Evolutionary conservation across 345 rosid species (phyloP), one percentile per base, ranked within the genome.

Genomic region (Toxicodendron radicans): DNA sequence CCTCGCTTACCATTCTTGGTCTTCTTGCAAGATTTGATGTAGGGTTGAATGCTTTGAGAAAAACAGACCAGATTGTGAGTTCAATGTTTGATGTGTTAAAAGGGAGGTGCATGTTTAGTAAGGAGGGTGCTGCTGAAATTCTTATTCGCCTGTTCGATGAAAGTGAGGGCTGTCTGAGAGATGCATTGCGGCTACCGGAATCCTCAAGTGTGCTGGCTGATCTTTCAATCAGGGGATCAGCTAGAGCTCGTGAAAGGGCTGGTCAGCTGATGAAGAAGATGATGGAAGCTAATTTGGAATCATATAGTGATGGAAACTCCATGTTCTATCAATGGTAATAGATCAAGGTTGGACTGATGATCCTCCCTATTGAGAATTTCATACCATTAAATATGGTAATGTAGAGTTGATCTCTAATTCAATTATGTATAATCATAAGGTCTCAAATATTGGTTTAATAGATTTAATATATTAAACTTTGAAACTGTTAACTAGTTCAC

Each of bases 51-150:
- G 79, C 84, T 5, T 48, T 87, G 56, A 79, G 70, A 32, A 62
- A 58, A 32, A 82, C 73, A 1, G 90, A 86, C 4, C 63, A 72
- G 18, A 66, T 90, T 4, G 89, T 90, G 45, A 71, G 61, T 20
- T 78, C 56, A 7, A 86, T 87, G 90, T 82, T 82, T 7, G 82
- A 82, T 3, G 87, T 86, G 33, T 33, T 87, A 27, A 80, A 82
- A 73, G 82, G 89, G 24, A 78, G 85, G 60, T 73, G 87, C 75
- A 87, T 86, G 87, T 13, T 84, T 82, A 81, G 90, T 75, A 87
- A 86, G 67, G 91, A 89, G 75, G 93, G 94, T 0, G 91, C 91
- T 0, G 86, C 90, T 0, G 91, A 90, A 9, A 79, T 90, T 33
- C 82, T 87, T 0, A 32, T 87, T 20, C 81, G 84, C 13, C 48